phyloP scores from a whole-genome alignment of 2,329 filamentous ascomycete genomes.

The Aspergillus transmontanensis region DNA sequence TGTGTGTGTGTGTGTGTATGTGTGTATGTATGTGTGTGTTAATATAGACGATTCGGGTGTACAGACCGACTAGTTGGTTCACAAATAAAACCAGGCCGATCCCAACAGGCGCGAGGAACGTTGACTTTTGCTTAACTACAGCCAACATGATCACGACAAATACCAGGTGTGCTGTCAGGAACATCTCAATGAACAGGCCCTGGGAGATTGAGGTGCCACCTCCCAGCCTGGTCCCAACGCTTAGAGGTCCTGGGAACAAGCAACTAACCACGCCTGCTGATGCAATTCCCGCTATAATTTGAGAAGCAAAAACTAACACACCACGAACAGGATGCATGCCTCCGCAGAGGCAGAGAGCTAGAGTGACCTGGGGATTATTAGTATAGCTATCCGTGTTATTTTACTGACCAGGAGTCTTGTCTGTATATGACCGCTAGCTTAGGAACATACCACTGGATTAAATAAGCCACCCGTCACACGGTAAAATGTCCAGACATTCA shows the following conservation, averaged over 20 bases:
- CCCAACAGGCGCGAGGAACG: slow-evolving; percentile 70
- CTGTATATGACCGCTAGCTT: background rate
- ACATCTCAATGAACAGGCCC: slow-evolving; percentile 69
- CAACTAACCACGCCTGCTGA: slow-evolving; percentile 60
- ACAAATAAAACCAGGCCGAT: slow-evolving; percentile 74
- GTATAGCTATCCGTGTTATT: background rate
- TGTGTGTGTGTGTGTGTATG: too few relatives aligned
- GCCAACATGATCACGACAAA: slow-evolving; percentile 70
- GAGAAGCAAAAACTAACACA: slow-evolving; percentile 56
- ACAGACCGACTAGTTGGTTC: slow-evolving; percentile 50
- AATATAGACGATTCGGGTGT: background rate
- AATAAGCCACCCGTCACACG: slow-evolving; percentile 55
- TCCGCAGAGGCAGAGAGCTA: slow-evolving; percentile 61
- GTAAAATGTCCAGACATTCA: slow-evolving; percentile 60
- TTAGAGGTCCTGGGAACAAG: slow-evolving; percentile 60
- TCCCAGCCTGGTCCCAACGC: slow-evolving; percentile 59
- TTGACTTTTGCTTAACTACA: slow-evolving; percentile 72
- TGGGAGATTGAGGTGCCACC: slow-evolving; percentile 55
- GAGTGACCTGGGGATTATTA: slow-evolving; percentile 48
- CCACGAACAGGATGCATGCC: slow-evolving; percentile 57
- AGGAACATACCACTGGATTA: slow-evolving; percentile 47
- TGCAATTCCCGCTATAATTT: slow-evolving; percentile 62
- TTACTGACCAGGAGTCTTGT: background rate
- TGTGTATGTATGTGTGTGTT: too few relatives aligned
- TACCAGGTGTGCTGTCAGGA: slow-evolving; percentile 65